Percentiles rank a stretch among this genome's conserved stretches.
These are phyloP conservation scores for Tuctoria greenei DNA, from an alignment of 176 grass and related monocot species.

Conservation along the genomic window DNA sequence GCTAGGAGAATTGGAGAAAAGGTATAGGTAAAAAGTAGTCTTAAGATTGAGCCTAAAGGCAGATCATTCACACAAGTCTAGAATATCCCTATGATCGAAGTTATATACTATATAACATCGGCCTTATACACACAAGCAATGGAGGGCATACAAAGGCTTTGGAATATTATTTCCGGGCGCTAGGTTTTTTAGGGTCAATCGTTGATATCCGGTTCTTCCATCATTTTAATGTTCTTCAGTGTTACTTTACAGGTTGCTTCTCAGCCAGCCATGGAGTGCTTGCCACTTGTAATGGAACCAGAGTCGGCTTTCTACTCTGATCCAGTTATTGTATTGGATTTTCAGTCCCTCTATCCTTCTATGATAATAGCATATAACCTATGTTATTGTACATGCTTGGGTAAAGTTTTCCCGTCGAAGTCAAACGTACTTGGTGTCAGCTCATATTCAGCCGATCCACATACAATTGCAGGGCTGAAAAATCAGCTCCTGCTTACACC, in stretches of 20 bases:
- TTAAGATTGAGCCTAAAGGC: neutral
- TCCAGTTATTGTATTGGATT: conserved; percentile 94
- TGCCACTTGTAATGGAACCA: conserved; percentile 98
- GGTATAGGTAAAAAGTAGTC: neutral
- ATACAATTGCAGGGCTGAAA: conserved; percentile 56
- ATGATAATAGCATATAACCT: conserved; percentile 99
- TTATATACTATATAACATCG: too few relatives aligned
- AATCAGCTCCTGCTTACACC: conserved; percentile 71
- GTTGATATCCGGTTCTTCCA: neutral
- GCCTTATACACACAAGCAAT: too few relatives aligned
- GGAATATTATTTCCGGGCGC: too few relatives aligned
- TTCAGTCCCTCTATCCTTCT: conserved; percentile 98
- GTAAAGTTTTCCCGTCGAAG: conserved; percentile 88
- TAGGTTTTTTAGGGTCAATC: conserved; percentile 14
- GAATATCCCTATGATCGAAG: too few relatives aligned
- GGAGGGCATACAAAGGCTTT: too few relatives aligned
- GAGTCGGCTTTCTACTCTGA: conserved; percentile 93
- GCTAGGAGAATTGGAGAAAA: neutral
- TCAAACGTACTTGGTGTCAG: conserved; percentile 84
- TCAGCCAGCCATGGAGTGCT: conserved; percentile 98
- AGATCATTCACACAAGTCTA: neutral
- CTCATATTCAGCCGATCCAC: conserved; percentile 67
- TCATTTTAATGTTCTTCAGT: conserved; percentile 37
- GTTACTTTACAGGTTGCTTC: conserved; percentile 72
- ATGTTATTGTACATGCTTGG: conserved; percentile 94